Evolutionary conservation across 2,329 filamentous ascomycete species (phyloP), one percentile per base, ranked within the genome.

Genomic region (Colletotrichum sp.): DNA sequence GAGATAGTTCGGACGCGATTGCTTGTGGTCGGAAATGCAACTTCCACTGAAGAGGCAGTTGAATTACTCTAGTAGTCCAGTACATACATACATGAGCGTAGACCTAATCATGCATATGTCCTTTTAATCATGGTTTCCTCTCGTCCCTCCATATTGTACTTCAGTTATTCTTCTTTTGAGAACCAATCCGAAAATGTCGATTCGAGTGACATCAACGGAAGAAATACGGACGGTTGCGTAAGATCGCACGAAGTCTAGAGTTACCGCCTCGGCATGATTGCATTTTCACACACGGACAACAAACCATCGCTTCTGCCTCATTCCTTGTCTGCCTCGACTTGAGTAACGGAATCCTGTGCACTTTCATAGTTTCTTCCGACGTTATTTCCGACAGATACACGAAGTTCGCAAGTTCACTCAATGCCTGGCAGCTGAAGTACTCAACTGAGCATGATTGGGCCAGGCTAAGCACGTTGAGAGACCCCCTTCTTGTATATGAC

Each of bases 401-500:
- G 9, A 18, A 49, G 18, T 13, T 21, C n/a, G 10, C n/a, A 49
- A 49, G n/a, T 21, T 21, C 9, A 1, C 44, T n/a, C 44, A 0
- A 0, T 13, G 44, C 21, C 44, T 49, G 18, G 9, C 6, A 49
- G 18, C 18, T n/a, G 10, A 21, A 49, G 18, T n/a, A 21, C 5
- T 49, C 6, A 18, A 7, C n/a, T 21, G 18, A 13, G 44, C 0
- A 7, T 49, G 3, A 0, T 49, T 21, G 10, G n/a, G 44, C 0
- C 44, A 7, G 18, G 18, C 44, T 49, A 49, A 49, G 44, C 44
- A 21, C 1, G 0, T 21, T 4, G 6, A 13, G 44, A 44, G 0
- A 5, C 0, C 39, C 5, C 18, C n/a, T 6, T n/a, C 39, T 44
- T n/a, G 0, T 44, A 0, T 44, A 6, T 44, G 0, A 8, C 36